A percentile compares a stretch with the other conserved stretches of the same genome.
Evolutionary conservation across 352 stramenopile species (phyloP).

Genomic region (Blastocystis sp.): DNA sequence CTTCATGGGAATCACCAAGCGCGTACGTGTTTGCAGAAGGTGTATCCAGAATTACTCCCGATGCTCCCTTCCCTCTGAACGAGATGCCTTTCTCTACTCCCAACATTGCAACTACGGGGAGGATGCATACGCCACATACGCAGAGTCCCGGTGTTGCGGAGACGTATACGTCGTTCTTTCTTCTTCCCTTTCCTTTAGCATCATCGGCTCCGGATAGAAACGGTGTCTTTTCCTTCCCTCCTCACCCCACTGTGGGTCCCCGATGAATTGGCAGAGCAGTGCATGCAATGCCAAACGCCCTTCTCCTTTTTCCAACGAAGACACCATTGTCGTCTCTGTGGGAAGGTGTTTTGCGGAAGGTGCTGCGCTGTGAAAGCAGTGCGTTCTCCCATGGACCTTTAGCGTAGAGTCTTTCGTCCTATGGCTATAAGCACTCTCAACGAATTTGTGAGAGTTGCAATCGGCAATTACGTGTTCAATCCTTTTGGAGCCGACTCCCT

Average conservation of each 20-base stretch:
- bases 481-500: not conserved
- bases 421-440: not conserved
- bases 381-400: not conserved
- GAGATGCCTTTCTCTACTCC: not conserved
- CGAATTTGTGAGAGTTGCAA: conserved; percentile 20
- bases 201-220: too few relatives aligned
- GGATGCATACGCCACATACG: not conserved
- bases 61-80: not conserved
- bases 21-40: conserved; percentile 32
- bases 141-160: conserved; percentile 18
- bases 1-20: conserved; percentile 26
- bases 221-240: too few relatives aligned
- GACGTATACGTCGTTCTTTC: not conserved
- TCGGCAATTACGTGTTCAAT: not conserved
- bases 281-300: not conserved
- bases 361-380: not conserved
- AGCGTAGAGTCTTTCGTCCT: not conserved
- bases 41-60: conserved; percentile 3
- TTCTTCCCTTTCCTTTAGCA: not conserved
- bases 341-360: conserved; percentile 8
- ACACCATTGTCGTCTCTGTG: conserved; percentile 47
- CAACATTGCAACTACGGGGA: not conserved
- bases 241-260: conserved; percentile 39
- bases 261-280: not conserved
- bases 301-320: conserved; percentile 5